These are phyloP conservation scores for Zizania latifolia DNA, from an alignment of 176 grass and related monocot species.

Conservation along the genomic window DNA sequence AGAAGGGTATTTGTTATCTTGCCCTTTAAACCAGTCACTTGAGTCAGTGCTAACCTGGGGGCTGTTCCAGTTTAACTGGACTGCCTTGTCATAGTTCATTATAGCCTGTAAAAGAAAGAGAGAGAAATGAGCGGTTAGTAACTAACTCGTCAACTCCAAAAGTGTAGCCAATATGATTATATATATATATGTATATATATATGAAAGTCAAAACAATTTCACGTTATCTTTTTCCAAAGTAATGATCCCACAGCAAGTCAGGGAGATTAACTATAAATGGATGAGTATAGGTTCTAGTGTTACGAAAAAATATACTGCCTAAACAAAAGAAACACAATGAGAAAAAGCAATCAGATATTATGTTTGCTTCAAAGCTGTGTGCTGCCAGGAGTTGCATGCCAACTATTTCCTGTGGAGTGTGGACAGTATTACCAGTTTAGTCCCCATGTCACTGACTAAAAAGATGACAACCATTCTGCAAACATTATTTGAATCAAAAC, in stretches of 20 bases:
- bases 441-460: background rate
- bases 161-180: background rate
- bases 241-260: background rate
- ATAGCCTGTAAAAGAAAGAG: slow-evolving; percentile 45
- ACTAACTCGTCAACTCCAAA: background rate
- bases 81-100: slow-evolving; percentile 76
- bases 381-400: background rate
- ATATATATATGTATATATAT: too few relatives aligned
- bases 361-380: background rate
- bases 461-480: background rate
- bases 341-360: background rate
- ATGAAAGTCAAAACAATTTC: background rate
- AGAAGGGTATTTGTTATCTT: background rate
- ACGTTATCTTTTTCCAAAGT: background rate
- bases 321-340: background rate
- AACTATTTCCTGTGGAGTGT: background rate
- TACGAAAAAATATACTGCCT: background rate
- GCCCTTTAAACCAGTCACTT: background rate
- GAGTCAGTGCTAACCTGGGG: slow-evolving; percentile 49
- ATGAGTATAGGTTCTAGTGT: background rate
- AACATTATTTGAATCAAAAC: background rate
- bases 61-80: slow-evolving; percentile 75
- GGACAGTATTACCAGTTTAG: background rate
- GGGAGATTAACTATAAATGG: background rate
- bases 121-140: background rate